phyloP scores from a whole-genome alignment of 2,329 filamentous ascomycete species.

The Colletotrichum graminicola region DNA sequence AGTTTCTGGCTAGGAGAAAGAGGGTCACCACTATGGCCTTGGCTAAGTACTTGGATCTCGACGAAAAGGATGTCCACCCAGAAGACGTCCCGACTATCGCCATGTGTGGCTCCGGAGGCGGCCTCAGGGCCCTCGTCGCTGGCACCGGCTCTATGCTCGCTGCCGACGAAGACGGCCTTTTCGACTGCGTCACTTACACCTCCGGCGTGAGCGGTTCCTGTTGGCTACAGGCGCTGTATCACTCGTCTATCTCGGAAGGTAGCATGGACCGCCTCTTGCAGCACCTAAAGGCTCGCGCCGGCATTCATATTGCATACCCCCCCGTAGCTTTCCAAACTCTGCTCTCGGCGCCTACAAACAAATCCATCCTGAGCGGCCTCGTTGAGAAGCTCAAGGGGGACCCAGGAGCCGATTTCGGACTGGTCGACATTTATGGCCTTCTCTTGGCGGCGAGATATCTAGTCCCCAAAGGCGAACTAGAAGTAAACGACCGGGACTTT shows the following conservation, averaged over 20 bases:
- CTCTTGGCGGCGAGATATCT: slow-evolving; percentile 86
- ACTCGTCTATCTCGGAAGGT: slow-evolving; percentile 80
- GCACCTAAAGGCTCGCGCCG: slow-evolving; percentile 87
- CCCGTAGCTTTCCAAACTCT: slow-evolving; percentile 84
- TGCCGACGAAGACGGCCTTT: slow-evolving; percentile 85
- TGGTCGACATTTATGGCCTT: slow-evolving; percentile 94
- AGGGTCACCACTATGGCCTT: slow-evolving; percentile 78
- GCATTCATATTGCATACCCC: slow-evolving; percentile 92
- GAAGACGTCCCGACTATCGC: slow-evolving; percentile 95
- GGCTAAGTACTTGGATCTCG: slow-evolving; percentile 83
- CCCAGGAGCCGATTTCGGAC: slow-evolving; percentile 82
- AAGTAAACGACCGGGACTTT: slow-evolving; percentile 81
- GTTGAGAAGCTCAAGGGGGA: slow-evolving; percentile 93
- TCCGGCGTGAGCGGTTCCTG: slow-evolving; percentile 96
- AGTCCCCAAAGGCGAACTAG: slow-evolving; percentile 86
- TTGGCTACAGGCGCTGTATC: slow-evolving; percentile 91
- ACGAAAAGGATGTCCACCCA: slow-evolving; percentile 85
- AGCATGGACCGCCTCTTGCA: slow-evolving; percentile 79
- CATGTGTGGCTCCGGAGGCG: slow-evolving; percentile 93
- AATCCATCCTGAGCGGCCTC: slow-evolving; percentile 86
- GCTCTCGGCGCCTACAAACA: slow-evolving; percentile 92
- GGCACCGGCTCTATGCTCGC: slow-evolving; percentile 90
- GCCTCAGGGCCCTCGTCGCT: slow-evolving; percentile 88
- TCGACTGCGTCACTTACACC: slow-evolving; percentile 95
- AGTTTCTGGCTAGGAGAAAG: slow-evolving; percentile 78